phyloP scores from a whole-genome alignment of 306 rosid species.

The Inga laurina region DNA sequence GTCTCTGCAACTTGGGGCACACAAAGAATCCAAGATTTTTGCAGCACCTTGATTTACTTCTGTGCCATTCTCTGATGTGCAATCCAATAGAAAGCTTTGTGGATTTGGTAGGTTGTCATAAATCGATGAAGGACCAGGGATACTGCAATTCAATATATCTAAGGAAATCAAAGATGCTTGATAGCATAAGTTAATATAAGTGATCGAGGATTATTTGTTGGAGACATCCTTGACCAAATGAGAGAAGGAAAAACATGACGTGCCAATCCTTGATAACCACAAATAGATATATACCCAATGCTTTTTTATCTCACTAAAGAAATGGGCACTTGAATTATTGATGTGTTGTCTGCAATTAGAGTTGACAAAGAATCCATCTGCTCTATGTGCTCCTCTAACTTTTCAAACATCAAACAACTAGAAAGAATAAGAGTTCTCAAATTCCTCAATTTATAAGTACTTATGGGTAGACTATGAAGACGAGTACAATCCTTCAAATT shows the following conservation, averaged over 20 bases:
- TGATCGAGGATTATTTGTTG: conserved; percentile 13
- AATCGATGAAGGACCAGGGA: background rate
- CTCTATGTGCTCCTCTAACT: background rate
- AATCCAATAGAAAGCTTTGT: background rate
- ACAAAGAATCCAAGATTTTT: background rate
- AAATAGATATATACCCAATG: background rate
- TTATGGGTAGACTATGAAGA: background rate
- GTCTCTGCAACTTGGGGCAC: background rate
- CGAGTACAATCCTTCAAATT: background rate
- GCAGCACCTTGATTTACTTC: background rate
- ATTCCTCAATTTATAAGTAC: background rate
- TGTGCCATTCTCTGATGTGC: background rate
- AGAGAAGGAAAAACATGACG: background rate
- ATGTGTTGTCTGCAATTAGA: background rate
- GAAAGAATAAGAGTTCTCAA: background rate
- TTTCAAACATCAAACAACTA: background rate
- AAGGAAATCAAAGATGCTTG: background rate
- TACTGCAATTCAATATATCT: background rate
- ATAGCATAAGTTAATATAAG: background rate
- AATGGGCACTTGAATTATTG: background rate
- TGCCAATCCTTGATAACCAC: background rate
- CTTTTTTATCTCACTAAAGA: background rate
- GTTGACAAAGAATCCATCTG: background rate
- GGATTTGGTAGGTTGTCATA: background rate
- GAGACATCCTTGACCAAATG: conserved; percentile 38